phyloP scores from a whole-genome alignment of 208 protist genomes.

The Crithidia brevicula region DNA sequence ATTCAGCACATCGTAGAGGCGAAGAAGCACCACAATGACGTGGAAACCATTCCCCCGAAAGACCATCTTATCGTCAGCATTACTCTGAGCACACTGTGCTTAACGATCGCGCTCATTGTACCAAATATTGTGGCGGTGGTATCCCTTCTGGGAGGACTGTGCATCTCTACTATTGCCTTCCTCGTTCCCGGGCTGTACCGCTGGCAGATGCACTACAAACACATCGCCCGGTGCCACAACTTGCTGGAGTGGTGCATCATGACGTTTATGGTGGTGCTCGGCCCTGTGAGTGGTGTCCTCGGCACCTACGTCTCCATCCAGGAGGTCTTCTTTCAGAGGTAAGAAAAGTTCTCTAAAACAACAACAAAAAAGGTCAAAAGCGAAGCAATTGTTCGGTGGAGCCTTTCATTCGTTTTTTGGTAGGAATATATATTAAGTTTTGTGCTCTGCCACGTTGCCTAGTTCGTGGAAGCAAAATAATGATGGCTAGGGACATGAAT shows the following conservation, averaged over 20 bases:
- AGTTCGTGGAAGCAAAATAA: too few relatives aligned
- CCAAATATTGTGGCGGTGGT: constrained; percentile 68
- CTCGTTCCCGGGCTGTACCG: constrained; percentile 69
- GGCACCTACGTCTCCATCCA: constrained; percentile 52
- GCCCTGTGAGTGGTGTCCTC: constrained; percentile 36
- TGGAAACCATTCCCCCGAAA: constrained; percentile 46
- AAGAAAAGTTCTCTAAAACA: background rate
- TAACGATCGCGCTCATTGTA: constrained; percentile 55
- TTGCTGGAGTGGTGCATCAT: constrained; percentile 37
- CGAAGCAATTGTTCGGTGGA: too few relatives aligned
- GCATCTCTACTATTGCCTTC: constrained; percentile 70
- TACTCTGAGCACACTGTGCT: constrained; percentile 47
- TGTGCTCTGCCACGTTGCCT: too few relatives aligned
- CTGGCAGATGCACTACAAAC: constrained; percentile 45
- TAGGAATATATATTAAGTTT: too few relatives aligned
- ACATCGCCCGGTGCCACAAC: constrained; percentile 29
- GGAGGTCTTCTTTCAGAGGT: constrained; percentile 13
- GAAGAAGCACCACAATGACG: constrained; percentile 45
- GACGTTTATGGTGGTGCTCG: constrained; percentile 50
- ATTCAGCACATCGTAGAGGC: constrained; percentile 29
- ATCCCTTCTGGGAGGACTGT: constrained; percentile 63
- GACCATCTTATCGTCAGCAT: constrained; percentile 75
- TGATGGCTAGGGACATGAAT: too few relatives aligned
- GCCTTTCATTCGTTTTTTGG: too few relatives aligned
- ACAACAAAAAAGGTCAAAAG: background rate